A percentile compares a stretch with the other conserved stretches of the same genome.
Evolutionary conservation across 2,329 filamentous ascomycete species (phyloP).

Genomic region (Ascosphaera apis): DNA sequence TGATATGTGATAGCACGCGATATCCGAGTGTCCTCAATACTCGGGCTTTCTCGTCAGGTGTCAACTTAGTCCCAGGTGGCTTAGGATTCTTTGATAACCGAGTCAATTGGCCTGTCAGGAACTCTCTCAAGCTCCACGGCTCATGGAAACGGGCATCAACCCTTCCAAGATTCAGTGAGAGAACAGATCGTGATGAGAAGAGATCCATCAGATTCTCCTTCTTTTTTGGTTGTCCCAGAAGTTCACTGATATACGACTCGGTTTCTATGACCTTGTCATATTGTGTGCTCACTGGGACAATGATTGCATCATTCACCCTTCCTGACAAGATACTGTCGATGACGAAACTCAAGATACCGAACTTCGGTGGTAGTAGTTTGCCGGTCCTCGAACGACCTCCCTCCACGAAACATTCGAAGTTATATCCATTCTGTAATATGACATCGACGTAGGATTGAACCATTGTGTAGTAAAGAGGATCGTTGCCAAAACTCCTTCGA

Average conservation of each 20-base stretch:
- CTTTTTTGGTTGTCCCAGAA: slow-evolving; percentile 81
- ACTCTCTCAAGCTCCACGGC: slow-evolving; percentile 72
- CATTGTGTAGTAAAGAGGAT: slow-evolving; percentile 72
- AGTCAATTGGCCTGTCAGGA: slow-evolving; percentile 48
- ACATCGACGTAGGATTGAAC: slow-evolving; percentile 95
- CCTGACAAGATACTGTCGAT: slow-evolving; percentile 77
- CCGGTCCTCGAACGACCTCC: slow-evolving; percentile 81
- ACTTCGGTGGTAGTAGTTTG: slow-evolving; percentile 82
- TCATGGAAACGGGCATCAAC: slow-evolving; percentile 94
- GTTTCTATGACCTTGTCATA: slow-evolving; percentile 99
- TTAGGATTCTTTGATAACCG: slow-evolving; percentile 25
- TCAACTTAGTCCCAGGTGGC: slow-evolving; percentile 17
- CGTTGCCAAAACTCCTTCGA: slow-evolving; percentile 72
- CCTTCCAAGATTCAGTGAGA: slow-evolving; percentile 69
- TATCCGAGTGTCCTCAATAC: slow-evolving; percentile 75
- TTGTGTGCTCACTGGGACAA: slow-evolving; percentile 89
- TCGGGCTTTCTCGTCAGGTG: slow-evolving; percentile 38
- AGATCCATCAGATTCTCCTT: slow-evolving; percentile 87
- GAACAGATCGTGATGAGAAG: slow-evolving; percentile 64
- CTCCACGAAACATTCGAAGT: slow-evolving; percentile 95
- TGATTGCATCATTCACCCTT: slow-evolving; percentile 69
- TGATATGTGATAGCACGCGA: slow-evolving; percentile 81
- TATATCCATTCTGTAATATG: slow-evolving; percentile 69
- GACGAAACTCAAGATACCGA: slow-evolving; percentile 80
- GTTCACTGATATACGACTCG: slow-evolving; percentile 83